phyloP scores from a whole-genome alignment of 768 basidiomycete species.

The Leccinum truebloodii region DNA sequence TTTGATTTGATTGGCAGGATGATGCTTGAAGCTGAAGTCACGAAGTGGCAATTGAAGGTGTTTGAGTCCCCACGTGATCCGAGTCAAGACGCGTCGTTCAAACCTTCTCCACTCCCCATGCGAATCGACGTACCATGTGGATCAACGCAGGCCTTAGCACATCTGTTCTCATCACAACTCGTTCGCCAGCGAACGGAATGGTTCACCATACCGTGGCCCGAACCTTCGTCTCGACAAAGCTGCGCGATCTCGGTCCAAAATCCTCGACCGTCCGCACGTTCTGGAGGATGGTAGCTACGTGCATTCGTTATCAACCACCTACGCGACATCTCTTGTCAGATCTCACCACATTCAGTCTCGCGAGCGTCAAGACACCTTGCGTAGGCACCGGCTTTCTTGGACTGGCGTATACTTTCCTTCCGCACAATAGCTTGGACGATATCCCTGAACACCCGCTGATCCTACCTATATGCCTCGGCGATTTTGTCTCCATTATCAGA shows the following conservation, averaged over 20 bases:
- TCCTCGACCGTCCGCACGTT: conserved; percentile 23
- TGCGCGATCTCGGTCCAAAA: conserved; percentile 29
- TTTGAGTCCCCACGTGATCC: conserved; percentile 23
- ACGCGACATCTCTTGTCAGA: conserved; percentile 21
- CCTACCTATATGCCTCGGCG: conserved; percentile 19
- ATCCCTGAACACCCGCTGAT: conserved; percentile 19
- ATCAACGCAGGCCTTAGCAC: conserved; percentile 31
- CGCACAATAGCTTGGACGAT: conserved; percentile 14
- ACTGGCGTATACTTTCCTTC: conserved; percentile 11
- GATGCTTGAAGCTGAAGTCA: too few relatives aligned
- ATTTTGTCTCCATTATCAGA: neutral
- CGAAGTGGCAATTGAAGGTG: too few relatives aligned
- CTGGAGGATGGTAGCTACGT: conserved; percentile 28
- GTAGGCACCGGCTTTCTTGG: conserved; percentile 28
- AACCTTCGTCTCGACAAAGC: conserved; percentile 27
- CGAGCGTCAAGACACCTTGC: conserved; percentile 21
- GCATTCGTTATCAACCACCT: conserved; percentile 27
- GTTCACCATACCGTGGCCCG: conserved; percentile 28
- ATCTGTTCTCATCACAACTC: conserved; percentile 24
- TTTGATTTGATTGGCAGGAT: too few relatives aligned
- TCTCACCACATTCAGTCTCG: conserved; percentile 27
- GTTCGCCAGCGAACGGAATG: conserved; percentile 31
- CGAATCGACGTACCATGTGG: conserved; percentile 21
- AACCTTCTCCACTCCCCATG: neutral
- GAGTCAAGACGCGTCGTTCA: conserved; percentile 7